These are phyloP conservation scores for Blastocystis sp. DNA, from an alignment of 352 stramenopile species.

Conservation along the genomic window DNA sequence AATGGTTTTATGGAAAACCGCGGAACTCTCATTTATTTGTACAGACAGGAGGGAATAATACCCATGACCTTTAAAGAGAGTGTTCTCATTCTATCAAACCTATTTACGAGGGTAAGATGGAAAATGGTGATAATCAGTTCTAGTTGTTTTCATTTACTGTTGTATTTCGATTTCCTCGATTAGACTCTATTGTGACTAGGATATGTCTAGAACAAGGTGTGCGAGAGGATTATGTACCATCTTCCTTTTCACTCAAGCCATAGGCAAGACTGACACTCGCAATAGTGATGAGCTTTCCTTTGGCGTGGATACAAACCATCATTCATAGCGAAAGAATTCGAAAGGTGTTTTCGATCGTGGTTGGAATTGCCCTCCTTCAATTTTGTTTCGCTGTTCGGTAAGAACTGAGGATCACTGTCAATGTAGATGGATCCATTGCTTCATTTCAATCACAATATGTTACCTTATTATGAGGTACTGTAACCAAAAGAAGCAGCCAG, in stretches of 20 bases:
- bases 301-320: constrained; percentile 3
- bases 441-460: background rate
- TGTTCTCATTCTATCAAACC: background rate
- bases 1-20: background rate
- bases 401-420: background rate
- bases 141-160: constrained; percentile 31
- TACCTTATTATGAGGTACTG: constrained; percentile 42
- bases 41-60: too few relatives aligned
- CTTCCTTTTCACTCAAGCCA: background rate
- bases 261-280: constrained; percentile 25
- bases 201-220: background rate
- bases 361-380: constrained; percentile 38
- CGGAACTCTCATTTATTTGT: too few relatives aligned
- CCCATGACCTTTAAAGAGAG: background rate
- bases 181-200: background rate
- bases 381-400: constrained; percentile 48
- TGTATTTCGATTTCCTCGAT: constrained; percentile 3
- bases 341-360: constrained; percentile 35
- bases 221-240: constrained; percentile 19
- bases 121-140: background rate
- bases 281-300: constrained; percentile 40
- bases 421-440: constrained; percentile 53
- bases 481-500: constrained; percentile 11
- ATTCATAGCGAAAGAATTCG: background rate
- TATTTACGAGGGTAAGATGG: background rate